Evolutionary conservation across 495 filamentous ascomycete genomes (phyloP).

Genomic region (Chaetomidium leptoderma): DNA sequence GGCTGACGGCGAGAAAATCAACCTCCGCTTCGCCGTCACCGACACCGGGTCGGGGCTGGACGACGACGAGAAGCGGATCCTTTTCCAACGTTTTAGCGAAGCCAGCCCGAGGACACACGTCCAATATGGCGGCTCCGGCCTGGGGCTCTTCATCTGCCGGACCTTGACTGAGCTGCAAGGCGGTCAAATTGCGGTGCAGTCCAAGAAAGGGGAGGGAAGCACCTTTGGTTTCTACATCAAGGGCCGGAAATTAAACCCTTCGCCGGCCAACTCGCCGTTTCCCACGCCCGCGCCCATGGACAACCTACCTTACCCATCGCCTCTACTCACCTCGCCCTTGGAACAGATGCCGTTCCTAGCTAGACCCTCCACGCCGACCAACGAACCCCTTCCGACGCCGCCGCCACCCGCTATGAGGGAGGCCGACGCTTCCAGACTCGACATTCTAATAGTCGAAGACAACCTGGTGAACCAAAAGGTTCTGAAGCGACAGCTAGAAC

Average conservation of each 20-base stretch:
- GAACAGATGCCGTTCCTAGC: not conserved
- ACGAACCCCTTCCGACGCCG: not conserved
- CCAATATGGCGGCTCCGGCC: constrained; percentile 75
- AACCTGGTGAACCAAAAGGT: constrained; percentile 79
- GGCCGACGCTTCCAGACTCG: constrained; percentile 16
- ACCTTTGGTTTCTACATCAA: constrained; percentile 78
- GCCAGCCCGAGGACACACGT: constrained; percentile 71
- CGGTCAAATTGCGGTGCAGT: constrained; percentile 76
- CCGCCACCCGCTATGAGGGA: not conserved
- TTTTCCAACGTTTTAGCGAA: constrained; percentile 81
- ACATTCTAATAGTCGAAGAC: constrained; percentile 74
- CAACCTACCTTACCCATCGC: not conserved
- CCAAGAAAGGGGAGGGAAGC: constrained; percentile 65
- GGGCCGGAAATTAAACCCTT: constrained; percentile 34
- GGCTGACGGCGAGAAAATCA: constrained; percentile 64
- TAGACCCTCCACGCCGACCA: not conserved
- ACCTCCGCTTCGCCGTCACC: constrained; percentile 68
- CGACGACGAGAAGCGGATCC: constrained; percentile 64
- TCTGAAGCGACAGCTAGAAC: constrained; percentile 64
- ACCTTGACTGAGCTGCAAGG: constrained; percentile 76
- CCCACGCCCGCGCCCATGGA: not conserved
- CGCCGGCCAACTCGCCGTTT: constrained; percentile 4
- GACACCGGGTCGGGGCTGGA: constrained; percentile 77
- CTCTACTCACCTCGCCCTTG: not conserved
- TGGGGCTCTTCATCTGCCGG: constrained; percentile 78